Conservation (phyloP, 768 basidiomycete species). For the Hirschioporus abietinus region DNA sequence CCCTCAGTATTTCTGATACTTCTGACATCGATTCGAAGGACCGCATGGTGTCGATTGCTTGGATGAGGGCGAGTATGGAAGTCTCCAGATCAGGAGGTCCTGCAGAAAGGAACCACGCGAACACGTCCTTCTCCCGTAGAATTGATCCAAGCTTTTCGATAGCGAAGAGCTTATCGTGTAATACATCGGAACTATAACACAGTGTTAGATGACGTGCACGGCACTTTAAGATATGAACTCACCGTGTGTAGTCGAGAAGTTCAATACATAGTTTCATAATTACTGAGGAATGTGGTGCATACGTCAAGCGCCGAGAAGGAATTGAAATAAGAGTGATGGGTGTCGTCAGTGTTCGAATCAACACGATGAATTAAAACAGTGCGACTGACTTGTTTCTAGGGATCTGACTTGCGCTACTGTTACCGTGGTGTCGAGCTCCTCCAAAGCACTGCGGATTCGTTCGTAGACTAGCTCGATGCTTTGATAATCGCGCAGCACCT, state of each 20-base stretch:
- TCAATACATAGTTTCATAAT: conserved; percentile 1
- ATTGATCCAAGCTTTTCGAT: neutral
- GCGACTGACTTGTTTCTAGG: neutral
- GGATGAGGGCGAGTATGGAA: neutral
- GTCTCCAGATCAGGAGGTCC: neutral
- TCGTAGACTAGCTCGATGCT: neutral
- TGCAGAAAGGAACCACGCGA: neutral
- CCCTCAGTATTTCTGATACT: neutral
- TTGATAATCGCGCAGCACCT: neutral
- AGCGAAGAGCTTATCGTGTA: neutral
- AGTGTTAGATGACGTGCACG: neutral
- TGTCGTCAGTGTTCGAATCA: neutral
- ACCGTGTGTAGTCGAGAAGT: neutral
- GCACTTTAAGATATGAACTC: neutral
- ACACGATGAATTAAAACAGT: neutral
- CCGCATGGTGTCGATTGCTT: neutral
- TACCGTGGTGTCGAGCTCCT: neutral
- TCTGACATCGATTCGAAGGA: neutral
- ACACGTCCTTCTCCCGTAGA: neutral
- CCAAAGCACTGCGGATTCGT: neutral
- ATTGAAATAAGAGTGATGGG: neutral
- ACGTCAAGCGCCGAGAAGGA: neutral
- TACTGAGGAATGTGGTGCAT: neutral
- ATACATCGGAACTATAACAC: neutral
- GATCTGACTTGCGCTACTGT: neutral